Evolutionary conservation across 2,329 filamentous ascomycete genomes (phyloP).

Genomic region (Fusarium lyarnte): DNA sequence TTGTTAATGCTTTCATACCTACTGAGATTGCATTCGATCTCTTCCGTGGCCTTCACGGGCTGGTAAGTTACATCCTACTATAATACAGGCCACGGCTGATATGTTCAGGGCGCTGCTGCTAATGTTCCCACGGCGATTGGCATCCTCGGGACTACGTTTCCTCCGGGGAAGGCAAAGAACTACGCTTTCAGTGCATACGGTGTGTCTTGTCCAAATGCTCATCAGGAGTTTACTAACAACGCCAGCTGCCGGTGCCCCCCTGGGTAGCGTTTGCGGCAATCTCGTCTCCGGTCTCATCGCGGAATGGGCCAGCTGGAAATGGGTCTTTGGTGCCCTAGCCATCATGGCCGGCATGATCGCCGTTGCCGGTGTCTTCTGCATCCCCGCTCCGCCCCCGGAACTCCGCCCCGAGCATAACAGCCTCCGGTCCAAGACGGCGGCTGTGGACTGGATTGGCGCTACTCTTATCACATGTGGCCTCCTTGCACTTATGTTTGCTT

Average conservation of each 20-base stretch:
- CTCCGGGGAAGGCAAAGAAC: constrained; percentile 74
- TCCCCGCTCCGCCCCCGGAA: constrained; percentile 61
- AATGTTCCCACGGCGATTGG: constrained; percentile 78
- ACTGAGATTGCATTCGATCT: constrained; percentile 75
- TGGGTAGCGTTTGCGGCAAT: constrained; percentile 73
- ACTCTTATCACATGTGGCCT: constrained; percentile 69
- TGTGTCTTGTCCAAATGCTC: constrained; percentile 36
- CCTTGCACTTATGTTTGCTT: constrained; percentile 70
- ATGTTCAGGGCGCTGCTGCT: constrained; percentile 66
- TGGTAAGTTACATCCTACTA: constrained; percentile 49
- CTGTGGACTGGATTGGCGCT: constrained; percentile 74
- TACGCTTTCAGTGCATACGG: constrained; percentile 74
- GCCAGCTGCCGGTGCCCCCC: constrained; percentile 68
- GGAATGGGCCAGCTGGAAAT: constrained; percentile 71
- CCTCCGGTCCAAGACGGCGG: constrained; percentile 50
- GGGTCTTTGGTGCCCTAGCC: constrained; percentile 73
- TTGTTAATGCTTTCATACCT: constrained; percentile 70
- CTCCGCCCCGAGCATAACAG: constrained; percentile 36
- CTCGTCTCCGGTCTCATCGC: constrained; percentile 71
- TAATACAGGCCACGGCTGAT: neutral
- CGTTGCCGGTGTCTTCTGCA: constrained; percentile 65
- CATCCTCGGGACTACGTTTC: constrained; percentile 74
- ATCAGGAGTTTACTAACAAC: neutral
- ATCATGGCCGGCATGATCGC: constrained; percentile 68
- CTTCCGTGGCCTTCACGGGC: constrained; percentile 72